These are phyloP conservation scores for Pythium sp. DNA, from an alignment of 352 stramenopile genomes.

Conservation along the genomic window DNA sequence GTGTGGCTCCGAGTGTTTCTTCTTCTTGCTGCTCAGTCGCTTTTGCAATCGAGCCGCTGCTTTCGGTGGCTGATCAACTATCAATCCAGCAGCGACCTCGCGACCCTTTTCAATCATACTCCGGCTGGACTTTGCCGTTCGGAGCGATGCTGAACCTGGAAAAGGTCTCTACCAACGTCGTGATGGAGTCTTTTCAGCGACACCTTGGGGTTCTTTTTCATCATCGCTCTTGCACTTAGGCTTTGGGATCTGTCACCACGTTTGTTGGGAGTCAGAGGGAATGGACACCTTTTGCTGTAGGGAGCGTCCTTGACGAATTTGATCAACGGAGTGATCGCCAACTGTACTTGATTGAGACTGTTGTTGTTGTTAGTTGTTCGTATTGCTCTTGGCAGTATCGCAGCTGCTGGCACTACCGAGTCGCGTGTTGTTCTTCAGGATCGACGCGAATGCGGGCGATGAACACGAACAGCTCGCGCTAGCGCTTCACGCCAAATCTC, in stretches of 20 bases:
- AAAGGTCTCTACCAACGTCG: background rate
- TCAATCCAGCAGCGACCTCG: background rate
- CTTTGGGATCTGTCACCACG: background rate
- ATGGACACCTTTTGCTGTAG: background rate
- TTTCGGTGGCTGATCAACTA: background rate
- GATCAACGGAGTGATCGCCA: background rate
- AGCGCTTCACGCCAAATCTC: background rate
- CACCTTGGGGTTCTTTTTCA: background rate
- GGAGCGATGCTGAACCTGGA: background rate
- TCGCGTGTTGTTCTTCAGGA: background rate
- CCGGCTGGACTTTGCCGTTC: background rate
- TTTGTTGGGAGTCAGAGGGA: background rate
- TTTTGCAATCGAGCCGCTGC: background rate
- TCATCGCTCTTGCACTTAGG: background rate
- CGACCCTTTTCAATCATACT: background rate
- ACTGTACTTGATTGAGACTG: background rate
- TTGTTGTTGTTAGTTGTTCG: background rate
- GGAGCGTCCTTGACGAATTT: background rate
- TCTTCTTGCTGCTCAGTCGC: background rate
- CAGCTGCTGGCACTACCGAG: background rate
- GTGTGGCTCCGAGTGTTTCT: background rate
- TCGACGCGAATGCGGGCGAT: background rate
- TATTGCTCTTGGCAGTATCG: background rate
- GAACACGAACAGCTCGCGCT: background rate
- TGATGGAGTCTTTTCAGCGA: background rate